Evolutionary conservation across 768 basidiomycete species (phyloP), one percentile per base, ranked within the genome.

Genomic region (Auriculariales sp.): DNA sequence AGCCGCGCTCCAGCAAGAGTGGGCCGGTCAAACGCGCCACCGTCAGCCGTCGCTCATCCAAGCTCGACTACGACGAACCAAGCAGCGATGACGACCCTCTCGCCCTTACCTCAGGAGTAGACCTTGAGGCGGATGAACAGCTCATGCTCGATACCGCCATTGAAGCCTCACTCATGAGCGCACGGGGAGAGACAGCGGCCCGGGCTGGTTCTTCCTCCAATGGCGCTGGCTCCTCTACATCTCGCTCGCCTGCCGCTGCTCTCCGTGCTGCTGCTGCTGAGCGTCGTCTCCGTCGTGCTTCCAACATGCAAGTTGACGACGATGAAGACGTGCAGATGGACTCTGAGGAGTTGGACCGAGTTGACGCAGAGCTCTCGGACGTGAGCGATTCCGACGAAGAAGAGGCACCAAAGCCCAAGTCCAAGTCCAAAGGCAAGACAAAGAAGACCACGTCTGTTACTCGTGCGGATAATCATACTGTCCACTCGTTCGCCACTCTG

Each of bases 71-170:
- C 46, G 53, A 24, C n/a, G 48, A 19, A 50, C 30, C 22, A 11
- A 14, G 25, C 5, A 35, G 30, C 46, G 51, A 22, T 9, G 55
- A 54, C 3, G 46, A 47, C n/a, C 27, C 29, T 6, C 25, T 33
- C 10, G 25, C 46, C 15, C 14, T 30, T 19, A n/a, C n/a, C n/a
- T n/a, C n/a, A n/a, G 42, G 42, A 44, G 19, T 44, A 10, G 42
- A 48, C n/a, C 42, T 56, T 15, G 59, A 71, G 49, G 56, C 47
- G n/a, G 71, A 70, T 34, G 74, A 77, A 53, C 69, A 66, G 44
- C 49, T 77, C 19, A 73, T 83, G 77, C 32, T 87, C 14, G 64
- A 69, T 35, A 71, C 68, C 22, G 83, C 80, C 27, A 69, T 83
- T 33, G 64, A 68, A 49, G 57, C 67, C 52, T 88, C 85, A 19